These are phyloP conservation scores for Pseudocercospora crystallina DNA, from an alignment of 2,329 filamentous ascomycete species.

Conservation along the genomic window DNA sequence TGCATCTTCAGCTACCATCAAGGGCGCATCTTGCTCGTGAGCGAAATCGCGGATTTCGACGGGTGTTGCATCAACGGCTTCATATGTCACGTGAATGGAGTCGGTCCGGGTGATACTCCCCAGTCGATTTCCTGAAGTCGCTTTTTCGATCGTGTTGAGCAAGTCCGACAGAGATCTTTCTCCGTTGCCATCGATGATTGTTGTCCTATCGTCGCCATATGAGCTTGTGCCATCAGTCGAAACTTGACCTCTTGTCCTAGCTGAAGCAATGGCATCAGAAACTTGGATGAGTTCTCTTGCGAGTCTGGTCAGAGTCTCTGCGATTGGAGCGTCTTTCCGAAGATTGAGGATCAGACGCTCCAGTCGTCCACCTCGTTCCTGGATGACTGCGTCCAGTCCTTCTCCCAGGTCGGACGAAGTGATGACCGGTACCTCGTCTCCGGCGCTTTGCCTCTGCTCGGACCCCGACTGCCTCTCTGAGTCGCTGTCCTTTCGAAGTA, in stretches of 20 bases:
- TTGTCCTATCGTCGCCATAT: conserved; percentile 10
- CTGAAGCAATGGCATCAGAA: conserved; percentile 23
- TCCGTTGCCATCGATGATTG: conserved; percentile 33
- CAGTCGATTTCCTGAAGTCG: conserved; percentile 21
- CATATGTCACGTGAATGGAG: conserved; percentile 8
- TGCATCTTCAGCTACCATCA: neutral
- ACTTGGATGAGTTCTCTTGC: conserved; percentile 29
- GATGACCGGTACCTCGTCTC: conserved; percentile 8
- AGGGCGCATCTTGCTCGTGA: neutral
- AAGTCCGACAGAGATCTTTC: conserved; percentile 36
- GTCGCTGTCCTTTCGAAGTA: no score
- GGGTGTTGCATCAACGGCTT: neutral
- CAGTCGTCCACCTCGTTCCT: conserved; percentile 41
- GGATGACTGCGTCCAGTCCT: conserved; percentile 42
- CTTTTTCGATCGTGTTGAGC: conserved; percentile 38
- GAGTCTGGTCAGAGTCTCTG: conserved; percentile 25
- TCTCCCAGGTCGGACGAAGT: conserved; percentile 36
- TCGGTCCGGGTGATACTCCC: conserved; percentile 31
- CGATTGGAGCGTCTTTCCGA: conserved; percentile 22
- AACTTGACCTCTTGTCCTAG: conserved; percentile 2
- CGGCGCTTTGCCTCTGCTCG: neutral
- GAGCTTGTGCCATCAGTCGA: conserved; percentile 19
- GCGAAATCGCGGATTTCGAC: conserved; percentile 1
- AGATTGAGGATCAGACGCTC: conserved; percentile 42
- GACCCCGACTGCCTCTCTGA: conserved; percentile 1